These are phyloP conservation scores for Monosporozyma solicola DNA, from an alignment of 805 yeast species.

Conservation along the genomic window DNA sequence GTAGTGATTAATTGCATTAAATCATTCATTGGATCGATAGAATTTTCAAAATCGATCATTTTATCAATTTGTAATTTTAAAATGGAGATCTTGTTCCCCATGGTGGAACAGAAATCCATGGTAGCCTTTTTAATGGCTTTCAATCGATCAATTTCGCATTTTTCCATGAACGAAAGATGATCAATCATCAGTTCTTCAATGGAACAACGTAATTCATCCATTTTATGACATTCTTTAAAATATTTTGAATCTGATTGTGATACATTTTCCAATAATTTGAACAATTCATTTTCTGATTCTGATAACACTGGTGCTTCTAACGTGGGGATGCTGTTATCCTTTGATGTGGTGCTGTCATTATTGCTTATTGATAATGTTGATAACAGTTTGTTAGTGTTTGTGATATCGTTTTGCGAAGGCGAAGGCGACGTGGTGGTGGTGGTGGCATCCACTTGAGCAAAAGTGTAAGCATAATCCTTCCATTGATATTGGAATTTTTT, in stretches of 20 bases:
- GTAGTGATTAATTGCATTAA: conserved; percentile 55
- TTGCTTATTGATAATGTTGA: background rate
- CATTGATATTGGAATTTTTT: conserved; percentile 72
- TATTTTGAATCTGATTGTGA: conserved; percentile 48
- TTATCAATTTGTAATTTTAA: conserved; percentile 54
- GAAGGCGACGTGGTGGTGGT: background rate
- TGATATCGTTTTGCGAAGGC: too few species aligned
- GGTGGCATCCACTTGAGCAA: conserved; percentile 32
- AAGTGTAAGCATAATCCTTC: conserved; percentile 58
- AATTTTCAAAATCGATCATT: conserved; percentile 55
- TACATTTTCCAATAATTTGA: conserved; percentile 49
- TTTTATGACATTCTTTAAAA: conserved; percentile 42
- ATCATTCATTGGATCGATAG: conserved; percentile 63
- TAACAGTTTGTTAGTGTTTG: background rate
- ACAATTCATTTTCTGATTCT: conserved; percentile 37
- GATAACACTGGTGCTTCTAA: conserved; percentile 13
- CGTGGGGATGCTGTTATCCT: background rate
- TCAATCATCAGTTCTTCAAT: conserved; percentile 67
- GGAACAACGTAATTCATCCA: conserved; percentile 62
- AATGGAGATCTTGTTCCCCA: conserved; percentile 50
- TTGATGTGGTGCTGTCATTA: background rate
- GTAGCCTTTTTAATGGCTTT: conserved; percentile 68
- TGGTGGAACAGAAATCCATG: conserved; percentile 58
- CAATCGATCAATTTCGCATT: conserved; percentile 71
- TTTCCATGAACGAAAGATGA: conserved; percentile 68